Conservation (phyloP, 2,329 filamentous ascomycete genomes). For the Zymoseptoria crescenta region DNA sequence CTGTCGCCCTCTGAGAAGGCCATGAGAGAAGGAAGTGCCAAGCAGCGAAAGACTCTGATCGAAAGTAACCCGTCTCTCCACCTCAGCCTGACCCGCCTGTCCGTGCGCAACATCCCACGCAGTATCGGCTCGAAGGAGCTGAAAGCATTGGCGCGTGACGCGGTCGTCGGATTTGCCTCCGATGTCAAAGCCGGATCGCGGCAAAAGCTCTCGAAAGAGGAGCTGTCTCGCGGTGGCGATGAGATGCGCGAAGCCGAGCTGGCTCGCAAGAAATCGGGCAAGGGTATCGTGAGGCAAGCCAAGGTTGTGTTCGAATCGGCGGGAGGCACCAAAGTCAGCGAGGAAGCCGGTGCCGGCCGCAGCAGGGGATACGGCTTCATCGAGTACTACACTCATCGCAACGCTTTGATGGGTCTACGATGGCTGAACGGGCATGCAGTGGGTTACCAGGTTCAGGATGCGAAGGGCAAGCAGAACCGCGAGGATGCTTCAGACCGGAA, state of each 20-base stretch:
- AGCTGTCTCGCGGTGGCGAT: conserved; percentile 69
- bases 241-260: conserved; percentile 75
- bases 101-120: conserved; percentile 82
- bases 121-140: conserved; percentile 77
- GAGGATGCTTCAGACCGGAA: conserved; percentile 62
- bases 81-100: conserved; percentile 80
- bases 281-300: conserved; percentile 81
- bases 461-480: conserved; percentile 30
- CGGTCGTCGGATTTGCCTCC: conserved; percentile 86
- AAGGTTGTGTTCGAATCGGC: conserved; percentile 90
- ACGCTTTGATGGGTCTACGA: conserved; percentile 86
- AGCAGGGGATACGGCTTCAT: conserved; percentile 95
- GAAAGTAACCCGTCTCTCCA: conserved; percentile 85
- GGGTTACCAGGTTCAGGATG: conserved; percentile 43
- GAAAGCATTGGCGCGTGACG: conserved; percentile 82
- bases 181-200: conserved; percentile 76
- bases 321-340: conserved; percentile 74
- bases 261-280: conserved; percentile 70
- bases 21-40: conserved; percentile 78
- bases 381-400: conserved; percentile 89
- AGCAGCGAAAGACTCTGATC: conserved; percentile 82
- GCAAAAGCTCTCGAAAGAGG: conserved; percentile 78
- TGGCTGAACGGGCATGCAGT: conserved; percentile 79
- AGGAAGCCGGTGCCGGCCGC: conserved; percentile 68
- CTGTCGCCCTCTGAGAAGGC: conserved; percentile 73